Evolutionary conservation across 768 basidiomycete species (phyloP).

Genomic region (Amylocystis lapponica): DNA sequence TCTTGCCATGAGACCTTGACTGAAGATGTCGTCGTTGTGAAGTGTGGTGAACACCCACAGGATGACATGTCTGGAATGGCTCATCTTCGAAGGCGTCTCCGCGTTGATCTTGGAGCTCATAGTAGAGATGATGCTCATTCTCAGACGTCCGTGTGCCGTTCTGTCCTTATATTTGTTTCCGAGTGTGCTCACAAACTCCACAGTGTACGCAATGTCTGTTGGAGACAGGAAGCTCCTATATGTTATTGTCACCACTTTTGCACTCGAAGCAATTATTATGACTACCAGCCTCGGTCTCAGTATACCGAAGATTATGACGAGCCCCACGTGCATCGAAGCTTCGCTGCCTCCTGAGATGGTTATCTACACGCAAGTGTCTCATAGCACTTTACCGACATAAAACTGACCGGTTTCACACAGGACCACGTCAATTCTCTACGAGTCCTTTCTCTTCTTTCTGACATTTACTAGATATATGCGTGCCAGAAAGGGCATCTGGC

Average conservation of each 20-base stretch:
- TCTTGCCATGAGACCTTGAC: neutral
- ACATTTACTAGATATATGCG: constrained; percentile 10
- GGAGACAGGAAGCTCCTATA: constrained; percentile 3
- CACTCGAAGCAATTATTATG: constrained; percentile 6
- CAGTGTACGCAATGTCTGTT: constrained; percentile 13
- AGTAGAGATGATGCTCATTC: constrained; percentile 9
- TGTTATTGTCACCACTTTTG: constrained; percentile 4
- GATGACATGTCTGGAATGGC: constrained; percentile 9
- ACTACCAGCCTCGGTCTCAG: constrained; percentile 5
- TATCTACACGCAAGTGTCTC: constrained; percentile 6
- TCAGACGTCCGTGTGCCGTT: constrained; percentile 10
- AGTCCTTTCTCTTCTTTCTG: constrained; percentile 13
- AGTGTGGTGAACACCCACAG: constrained; percentile 6
- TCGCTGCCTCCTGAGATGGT: constrained; percentile 5
- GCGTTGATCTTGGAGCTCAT: constrained; percentile 7
- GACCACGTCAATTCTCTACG: constrained; percentile 10
- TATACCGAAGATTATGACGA: constrained; percentile 7
- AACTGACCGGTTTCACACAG: neutral
- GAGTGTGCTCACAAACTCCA: neutral
- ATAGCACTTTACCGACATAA: neutral
- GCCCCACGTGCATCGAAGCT: constrained; percentile 4
- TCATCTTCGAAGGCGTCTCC: constrained; percentile 10
- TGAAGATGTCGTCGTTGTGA: neutral
- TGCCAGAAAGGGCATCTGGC: constrained; percentile 11
- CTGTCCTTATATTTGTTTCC: neutral